Evolutionary conservation across 2,329 filamentous ascomycete genomes (phyloP).

Genomic region (Cercospora beticola): DNA sequence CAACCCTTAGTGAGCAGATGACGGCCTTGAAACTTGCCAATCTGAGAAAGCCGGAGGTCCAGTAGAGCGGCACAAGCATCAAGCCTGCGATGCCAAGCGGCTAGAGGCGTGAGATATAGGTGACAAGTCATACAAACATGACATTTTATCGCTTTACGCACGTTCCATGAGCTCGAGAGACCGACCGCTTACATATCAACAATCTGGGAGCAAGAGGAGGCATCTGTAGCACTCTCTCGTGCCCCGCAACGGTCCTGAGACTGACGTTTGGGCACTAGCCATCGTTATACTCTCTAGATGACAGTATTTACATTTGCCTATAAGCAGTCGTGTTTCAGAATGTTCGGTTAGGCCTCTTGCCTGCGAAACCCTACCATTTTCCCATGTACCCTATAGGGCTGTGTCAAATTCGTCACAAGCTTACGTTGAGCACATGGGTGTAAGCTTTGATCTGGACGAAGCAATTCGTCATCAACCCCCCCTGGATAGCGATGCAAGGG

Average conservation of each 20-base stretch:
- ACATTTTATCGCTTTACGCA: background rate
- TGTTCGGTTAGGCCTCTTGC: background rate
- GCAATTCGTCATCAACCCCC: too few species aligned
- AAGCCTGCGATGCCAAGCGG: background rate
- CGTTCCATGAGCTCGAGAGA: too few species aligned
- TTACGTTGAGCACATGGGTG: background rate
- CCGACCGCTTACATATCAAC: background rate
- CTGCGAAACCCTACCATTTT: background rate
- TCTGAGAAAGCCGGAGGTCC: background rate
- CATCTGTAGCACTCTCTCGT: too few species aligned
- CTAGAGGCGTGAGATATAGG: background rate
- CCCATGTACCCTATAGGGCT: background rate
- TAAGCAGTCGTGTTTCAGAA: background rate
- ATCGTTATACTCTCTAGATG: background rate
- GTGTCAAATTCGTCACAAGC: background rate
- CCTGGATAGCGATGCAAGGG: too few species aligned
- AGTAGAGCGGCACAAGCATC: background rate
- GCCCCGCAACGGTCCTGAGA: background rate
- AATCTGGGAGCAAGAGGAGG: too few species aligned
- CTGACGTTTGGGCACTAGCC: background rate
- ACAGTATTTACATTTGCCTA: background rate
- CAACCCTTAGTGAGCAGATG: background rate
- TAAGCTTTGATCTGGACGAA: background rate
- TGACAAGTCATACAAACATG: background rate
- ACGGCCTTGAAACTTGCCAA: background rate